Evolutionary conservation across 108 stramenopile genomes (phyloP), one percentile per base, ranked within the genome.

Genomic region (Aurantiochytrium sp.): DNA sequence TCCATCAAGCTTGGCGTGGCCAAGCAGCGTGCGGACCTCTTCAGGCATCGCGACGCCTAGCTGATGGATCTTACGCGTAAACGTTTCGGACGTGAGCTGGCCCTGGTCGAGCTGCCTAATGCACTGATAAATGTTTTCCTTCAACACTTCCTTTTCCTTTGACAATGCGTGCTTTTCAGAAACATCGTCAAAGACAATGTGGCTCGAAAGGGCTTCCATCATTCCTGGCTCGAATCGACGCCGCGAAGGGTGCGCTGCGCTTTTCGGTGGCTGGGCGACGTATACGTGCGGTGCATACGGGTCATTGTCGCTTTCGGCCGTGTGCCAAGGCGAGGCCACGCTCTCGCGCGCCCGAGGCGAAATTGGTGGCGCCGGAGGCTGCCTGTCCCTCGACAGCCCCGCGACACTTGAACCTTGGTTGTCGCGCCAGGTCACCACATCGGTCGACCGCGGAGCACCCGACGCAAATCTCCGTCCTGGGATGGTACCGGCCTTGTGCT

Each of bases 91-190:
- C n/a, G 76, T 83, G n/a, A 83, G n/a, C 51, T 21, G 3, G 8
- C 76, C 76, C 76, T 83, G 76, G 23, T 83, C 76, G 25, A 83
- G 51, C 6, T 25, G 76, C 49, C 76, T 21, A 83, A 83, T 83
- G 76, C 76, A 53, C 45, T 47, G 25, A 53, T 83, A 83, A 47
- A 83, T 53, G 19, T 53, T 47, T 4, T 83, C 51, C 51, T 83
- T 83, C 19, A 83, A 23, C n/a, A 23, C 12, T 23, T 83, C 76
- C 25, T 21, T 83, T 12, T 53, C 51, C 25, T 12, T 18, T n/a
- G 76, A 28, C 23, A 53, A 45, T 8, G 45, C n/a, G 51, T 4
- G 19, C 12, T 8, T 35, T 23, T n/a, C 49, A 0, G 51, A 23
- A 14, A 53, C 76, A n/a, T 83, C 76, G 45, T 53, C 12, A 23